Percentiles rank a stretch among this genome's conserved stretches.
Evolutionary conservation across 1,284 basidiomycete genomes (phyloP).

Genomic region (Sanguinoderma infundibulare): DNA sequence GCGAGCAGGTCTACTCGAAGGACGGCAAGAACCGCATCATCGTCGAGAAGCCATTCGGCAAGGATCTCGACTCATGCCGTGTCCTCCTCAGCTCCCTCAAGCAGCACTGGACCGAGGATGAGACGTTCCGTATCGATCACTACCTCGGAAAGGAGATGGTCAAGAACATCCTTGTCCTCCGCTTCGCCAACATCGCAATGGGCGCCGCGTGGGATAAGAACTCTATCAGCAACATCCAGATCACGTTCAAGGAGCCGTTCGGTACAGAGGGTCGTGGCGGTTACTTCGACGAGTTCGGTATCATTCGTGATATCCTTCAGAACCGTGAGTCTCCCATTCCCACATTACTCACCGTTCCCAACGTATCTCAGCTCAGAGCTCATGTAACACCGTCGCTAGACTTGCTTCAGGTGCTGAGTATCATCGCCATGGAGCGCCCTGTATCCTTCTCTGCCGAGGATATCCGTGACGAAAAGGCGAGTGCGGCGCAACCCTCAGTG

Average conservation of each 20-base stretch:
- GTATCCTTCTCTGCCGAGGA: conserved; percentile 97
- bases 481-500: conserved; percentile 15
- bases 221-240: conserved; percentile 93
- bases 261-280: conserved; percentile 97
- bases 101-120: conserved; percentile 89
- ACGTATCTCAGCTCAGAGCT: conserved; percentile 10
- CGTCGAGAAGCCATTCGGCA: conserved; percentile 97
- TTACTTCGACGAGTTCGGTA: conserved; percentile 98
- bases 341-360: neutral
- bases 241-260: conserved; percentile 98
- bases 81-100: conserved; percentile 82
- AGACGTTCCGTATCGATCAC: conserved; percentile 98
- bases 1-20: conserved; percentile 78
- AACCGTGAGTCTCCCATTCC: conserved; percentile 76
- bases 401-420: conserved; percentile 89
- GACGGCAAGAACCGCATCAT: conserved; percentile 88
- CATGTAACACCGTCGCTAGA: conserved; percentile 53
- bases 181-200: conserved; percentile 92
- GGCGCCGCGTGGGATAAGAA: conserved; percentile 92
- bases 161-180: conserved; percentile 93
- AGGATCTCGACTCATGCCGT: conserved; percentile 87
- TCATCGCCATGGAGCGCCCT: conserved; percentile 95
- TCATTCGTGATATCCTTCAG: conserved; percentile 95
- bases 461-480: conserved; percentile 95
- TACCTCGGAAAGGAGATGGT: conserved; percentile 99